A percentile compares a stretch with the other conserved stretches of the same genome.
phyloP scores from a whole-genome alignment of 352 stramenopile genomes.

The Pythium aquatile region DNA sequence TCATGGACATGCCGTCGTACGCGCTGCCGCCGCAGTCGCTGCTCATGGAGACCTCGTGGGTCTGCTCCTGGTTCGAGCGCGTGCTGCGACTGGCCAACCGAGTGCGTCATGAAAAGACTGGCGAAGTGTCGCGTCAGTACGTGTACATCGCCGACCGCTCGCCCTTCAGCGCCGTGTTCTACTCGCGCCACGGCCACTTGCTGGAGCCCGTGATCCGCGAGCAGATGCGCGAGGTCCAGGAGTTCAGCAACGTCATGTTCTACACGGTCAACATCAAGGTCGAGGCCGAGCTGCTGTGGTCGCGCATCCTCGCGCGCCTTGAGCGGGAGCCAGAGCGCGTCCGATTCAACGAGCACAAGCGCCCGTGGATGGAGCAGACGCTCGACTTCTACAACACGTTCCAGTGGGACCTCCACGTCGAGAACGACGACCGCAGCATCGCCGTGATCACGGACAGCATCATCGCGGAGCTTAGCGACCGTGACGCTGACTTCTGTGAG shows the following conservation, averaged over 20 bases:
- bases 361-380: conserved; percentile 83
- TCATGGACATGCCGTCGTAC: conserved; percentile 87
- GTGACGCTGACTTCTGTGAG: conserved; percentile 61
- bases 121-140: conserved; percentile 20
- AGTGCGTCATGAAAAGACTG: conserved; percentile 43
- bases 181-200: conserved; percentile 64
- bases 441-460: conserved; percentile 55
- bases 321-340: conserved; percentile 69
- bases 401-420: conserved; percentile 69
- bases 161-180: conserved; percentile 84
- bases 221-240: conserved; percentile 80
- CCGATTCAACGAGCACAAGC: conserved; percentile 82
- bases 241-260: conserved; percentile 76
- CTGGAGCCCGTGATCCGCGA: conserved; percentile 80
- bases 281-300: conserved; percentile 73
- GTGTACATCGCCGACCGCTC: conserved; percentile 87
- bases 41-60: conserved; percentile 90
- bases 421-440: conserved; percentile 63
- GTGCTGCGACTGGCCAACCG: conserved; percentile 67
- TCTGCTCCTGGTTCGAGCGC: conserved; percentile 89
- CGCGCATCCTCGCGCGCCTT: conserved; percentile 64
- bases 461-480: conserved; percentile 40
- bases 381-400: conserved; percentile 80
- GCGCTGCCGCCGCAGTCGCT: conserved; percentile 86
- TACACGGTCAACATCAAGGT: conserved; percentile 84